Percentiles rank a stretch among this genome's conserved stretches.
phyloP scores from a whole-genome alignment of 257 asterid genomes.

The Sherardia arvensis region DNA sequence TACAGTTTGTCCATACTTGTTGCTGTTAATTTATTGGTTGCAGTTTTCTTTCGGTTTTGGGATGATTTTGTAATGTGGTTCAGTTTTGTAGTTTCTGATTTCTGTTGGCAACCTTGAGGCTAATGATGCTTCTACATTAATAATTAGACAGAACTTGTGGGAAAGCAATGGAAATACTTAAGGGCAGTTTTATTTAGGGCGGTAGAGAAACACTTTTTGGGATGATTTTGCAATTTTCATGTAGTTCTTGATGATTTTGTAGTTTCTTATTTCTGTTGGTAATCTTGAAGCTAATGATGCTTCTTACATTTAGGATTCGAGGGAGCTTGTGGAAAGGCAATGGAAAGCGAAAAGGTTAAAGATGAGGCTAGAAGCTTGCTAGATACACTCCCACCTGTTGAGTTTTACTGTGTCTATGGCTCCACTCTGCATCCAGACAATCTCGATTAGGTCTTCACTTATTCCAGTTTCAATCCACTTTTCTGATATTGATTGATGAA shows the following conservation, averaged over 20 bases:
- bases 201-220: background rate
- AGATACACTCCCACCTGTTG: constrained; percentile 67
- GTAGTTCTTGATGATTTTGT: background rate
- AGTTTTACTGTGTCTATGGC: constrained; percentile 74
- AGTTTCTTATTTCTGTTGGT: background rate
- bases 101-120: background rate
- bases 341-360: constrained; percentile 25
- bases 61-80: background rate
- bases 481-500: background rate
- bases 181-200: background rate
- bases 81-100: background rate
- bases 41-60: no score
- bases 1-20: no score
- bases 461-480: background rate
- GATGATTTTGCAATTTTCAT: background rate
- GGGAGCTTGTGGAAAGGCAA: constrained; percentile 10
- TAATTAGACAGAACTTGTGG: background rate
- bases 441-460: constrained; percentile 42
- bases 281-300: background rate
- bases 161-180: constrained; percentile 9
- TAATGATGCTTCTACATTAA: background rate
- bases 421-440: constrained; percentile 84
- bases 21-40: no score
- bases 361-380: constrained; percentile 37
- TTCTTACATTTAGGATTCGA: background rate